phyloP scores from a whole-genome alignment of 2,329 filamentous ascomycete genomes.

The Arthrobotrys entomopaga region DNA sequence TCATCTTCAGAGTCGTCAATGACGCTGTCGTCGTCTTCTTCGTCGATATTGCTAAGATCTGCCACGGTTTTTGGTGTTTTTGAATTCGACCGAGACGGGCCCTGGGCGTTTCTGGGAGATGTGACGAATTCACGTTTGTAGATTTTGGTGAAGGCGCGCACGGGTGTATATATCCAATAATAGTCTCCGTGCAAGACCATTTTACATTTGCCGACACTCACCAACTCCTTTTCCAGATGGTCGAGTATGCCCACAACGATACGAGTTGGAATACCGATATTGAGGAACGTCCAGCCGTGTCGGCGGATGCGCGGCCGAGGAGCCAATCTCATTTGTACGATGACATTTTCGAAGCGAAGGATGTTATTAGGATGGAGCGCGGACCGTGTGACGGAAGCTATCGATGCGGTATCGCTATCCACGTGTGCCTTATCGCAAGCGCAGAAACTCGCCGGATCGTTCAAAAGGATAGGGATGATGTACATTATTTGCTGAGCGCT shows the following conservation, averaged over 20 bases:
- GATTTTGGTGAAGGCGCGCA: conserved; percentile 53
- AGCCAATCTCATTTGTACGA: conserved; percentile 52
- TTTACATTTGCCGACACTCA: conserved; percentile 51
- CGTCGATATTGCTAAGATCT: conserved; percentile 30
- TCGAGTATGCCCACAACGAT: conserved; percentile 52
- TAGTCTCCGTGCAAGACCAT: conserved; percentile 54
- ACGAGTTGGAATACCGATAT: conserved; percentile 50
- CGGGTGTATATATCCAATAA: conserved; percentile 54
- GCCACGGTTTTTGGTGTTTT: conserved; percentile 50
- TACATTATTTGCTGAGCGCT: conserved; percentile 50
- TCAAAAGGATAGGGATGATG: conserved; percentile 51
- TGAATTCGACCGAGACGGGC: conserved; percentile 46
- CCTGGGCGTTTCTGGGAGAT: conserved; percentile 17
- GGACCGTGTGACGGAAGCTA: conserved; percentile 42
- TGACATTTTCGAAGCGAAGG: conserved; percentile 53
- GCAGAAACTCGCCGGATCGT: conserved; percentile 52
- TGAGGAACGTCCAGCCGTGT: conserved; percentile 55
- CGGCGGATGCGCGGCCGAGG: conserved; percentile 51
- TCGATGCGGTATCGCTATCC: conserved; percentile 45
- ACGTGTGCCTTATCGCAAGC: conserved; percentile 52
- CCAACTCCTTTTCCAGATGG: conserved; percentile 46
- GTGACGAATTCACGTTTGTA: conserved; percentile 49
- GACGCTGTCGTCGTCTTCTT: conserved; percentile 49
- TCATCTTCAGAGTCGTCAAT: conserved; percentile 52
- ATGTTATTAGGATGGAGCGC: conserved; percentile 53